A percentile compares a stretch with the other conserved stretches of the same genome.
phyloP scores from a whole-genome alignment of 108 stramenopile species.

The Skeletonema potamos region DNA sequence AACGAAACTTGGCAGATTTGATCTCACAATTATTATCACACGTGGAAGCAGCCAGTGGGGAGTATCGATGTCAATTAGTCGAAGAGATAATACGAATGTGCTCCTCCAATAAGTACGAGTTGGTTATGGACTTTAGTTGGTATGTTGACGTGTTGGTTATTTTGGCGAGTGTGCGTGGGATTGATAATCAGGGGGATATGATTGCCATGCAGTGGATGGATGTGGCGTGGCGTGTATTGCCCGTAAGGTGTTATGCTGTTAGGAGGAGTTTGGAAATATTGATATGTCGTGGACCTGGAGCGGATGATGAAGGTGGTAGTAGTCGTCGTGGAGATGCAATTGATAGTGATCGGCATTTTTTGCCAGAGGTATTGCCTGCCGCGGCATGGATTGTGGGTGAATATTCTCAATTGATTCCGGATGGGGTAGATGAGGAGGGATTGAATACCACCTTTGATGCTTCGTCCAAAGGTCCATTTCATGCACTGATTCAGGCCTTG shows the following conservation, averaged over 20 bases:
- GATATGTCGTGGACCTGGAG: constrained; percentile 44
- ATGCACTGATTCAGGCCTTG: constrained; percentile 69
- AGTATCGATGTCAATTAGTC: constrained; percentile 93
- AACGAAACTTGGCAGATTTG: constrained; percentile 90
- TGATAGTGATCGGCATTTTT: constrained; percentile 42
- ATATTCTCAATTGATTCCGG: constrained; percentile 81
- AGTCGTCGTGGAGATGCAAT: constrained; percentile 22
- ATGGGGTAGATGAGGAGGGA: constrained; percentile 57
- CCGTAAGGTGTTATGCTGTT: constrained; percentile 92
- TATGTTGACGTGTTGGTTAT: constrained; percentile 90
- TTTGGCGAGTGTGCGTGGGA: constrained; percentile 84
- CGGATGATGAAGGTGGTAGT: constrained; percentile 13
- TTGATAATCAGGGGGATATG: constrained; percentile 71
- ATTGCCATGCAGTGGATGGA: constrained; percentile 91
- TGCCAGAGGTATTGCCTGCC: constrained; percentile 81
- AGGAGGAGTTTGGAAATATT: constrained; percentile 73
- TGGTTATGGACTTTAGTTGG: constrained; percentile 93
- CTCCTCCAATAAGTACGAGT: constrained; percentile 90
- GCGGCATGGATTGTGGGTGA: constrained; percentile 97
- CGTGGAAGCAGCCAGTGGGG: constrained; percentile 86
- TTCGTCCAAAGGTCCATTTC: constrained; percentile 52
- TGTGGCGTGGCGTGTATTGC: constrained; percentile 93
- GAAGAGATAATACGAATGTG: constrained; percentile 94
- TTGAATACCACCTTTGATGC: constrained; percentile 50
- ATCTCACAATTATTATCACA: constrained; percentile 92